Conservation (phyloP, 768 basidiomycete genomes). For the Xerocomellus amylosporus region DNA sequence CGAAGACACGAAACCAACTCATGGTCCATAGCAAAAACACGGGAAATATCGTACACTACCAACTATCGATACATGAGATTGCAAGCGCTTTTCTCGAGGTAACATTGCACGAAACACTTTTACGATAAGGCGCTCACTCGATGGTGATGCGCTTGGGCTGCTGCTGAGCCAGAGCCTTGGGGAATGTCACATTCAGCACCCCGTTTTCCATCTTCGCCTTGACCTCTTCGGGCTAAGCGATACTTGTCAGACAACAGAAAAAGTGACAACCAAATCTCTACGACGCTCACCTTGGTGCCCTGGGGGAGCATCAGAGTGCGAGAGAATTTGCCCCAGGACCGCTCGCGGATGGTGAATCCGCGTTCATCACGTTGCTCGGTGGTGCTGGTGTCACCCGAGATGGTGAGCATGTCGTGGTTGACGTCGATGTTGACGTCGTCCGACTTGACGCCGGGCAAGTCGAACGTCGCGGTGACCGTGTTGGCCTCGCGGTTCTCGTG, state of each 20-base stretch:
- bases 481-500: slow-evolving; percentile 48
- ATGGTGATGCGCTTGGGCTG: slow-evolving; percentile 44
- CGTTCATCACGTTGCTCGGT: slow-evolving; percentile 34
- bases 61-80: neutral
- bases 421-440: slow-evolving; percentile 53
- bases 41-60: neutral
- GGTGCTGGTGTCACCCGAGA: slow-evolving; percentile 48
- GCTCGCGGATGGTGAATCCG: slow-evolving; percentile 41
- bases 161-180: slow-evolving; percentile 41
- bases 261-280: neutral
- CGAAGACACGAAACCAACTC: neutral
- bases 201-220: slow-evolving; percentile 52
- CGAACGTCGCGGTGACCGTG: slow-evolving; percentile 52
- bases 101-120: neutral
- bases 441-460: slow-evolving; percentile 53
- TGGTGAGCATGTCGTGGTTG: slow-evolving; percentile 45
- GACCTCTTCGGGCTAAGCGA: slow-evolving; percentile 31
- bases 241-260: neutral
- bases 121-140: slow-evolving; percentile 4
- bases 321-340: slow-evolving; percentile 47
- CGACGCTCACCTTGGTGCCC: slow-evolving; percentile 43
- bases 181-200: slow-evolving; percentile 52
- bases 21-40: neutral
- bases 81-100: neutral
- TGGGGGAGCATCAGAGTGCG: slow-evolving; percentile 46